Evolutionary conservation across 768 basidiomycete species (phyloP), one percentile per base, ranked within the genome.

Genomic region (Hericium erinaceus): DNA sequence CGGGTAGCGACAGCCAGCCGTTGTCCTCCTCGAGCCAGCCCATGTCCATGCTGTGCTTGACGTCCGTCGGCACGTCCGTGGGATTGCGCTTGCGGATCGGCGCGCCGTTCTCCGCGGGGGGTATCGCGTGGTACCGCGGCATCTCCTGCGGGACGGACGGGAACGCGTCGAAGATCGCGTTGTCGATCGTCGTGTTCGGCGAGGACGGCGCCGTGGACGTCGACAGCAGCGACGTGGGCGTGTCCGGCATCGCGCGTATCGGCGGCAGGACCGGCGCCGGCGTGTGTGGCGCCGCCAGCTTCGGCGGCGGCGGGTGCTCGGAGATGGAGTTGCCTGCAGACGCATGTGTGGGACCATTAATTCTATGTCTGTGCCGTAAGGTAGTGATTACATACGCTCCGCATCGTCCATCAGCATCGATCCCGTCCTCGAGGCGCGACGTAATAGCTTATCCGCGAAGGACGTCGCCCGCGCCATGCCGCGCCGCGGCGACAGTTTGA

Each of bases 121-220:
- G 55, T 10, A 61, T 20, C 26, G 56, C 58, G 51, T 56, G 53
- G 26, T 33, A 26, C 1, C 60, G 55, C 7, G 64, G 33, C 67
- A 75, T 68, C 16, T 73, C 74, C 50, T 77, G 73, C 1, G 87
- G 87, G 5, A 89, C 86, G 38, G 79, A 79, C 22, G 88, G 88
- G 69, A 89, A 89, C 7, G 84, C 79, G 58, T 88, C 86, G 61
- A 84, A 86, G 22, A 87, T 69, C 11, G 79, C 79, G 59, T 74
- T 72, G 64, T 85, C 83, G 46, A 88, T 57, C 1, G 24, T 76
- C 52, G 71, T 81, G 74, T 81, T 61, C 73, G 71, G 59, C 66
- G 71, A 48, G 57, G 64, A 74, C 2, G 75, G 73, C 39, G 74
- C 66, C 16, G 71, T 57, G 33, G 78, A 69, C 9, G 74, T 71